Conservation (phyloP, 352 stramenopile genomes). For the Pythium coloratum region DNA sequence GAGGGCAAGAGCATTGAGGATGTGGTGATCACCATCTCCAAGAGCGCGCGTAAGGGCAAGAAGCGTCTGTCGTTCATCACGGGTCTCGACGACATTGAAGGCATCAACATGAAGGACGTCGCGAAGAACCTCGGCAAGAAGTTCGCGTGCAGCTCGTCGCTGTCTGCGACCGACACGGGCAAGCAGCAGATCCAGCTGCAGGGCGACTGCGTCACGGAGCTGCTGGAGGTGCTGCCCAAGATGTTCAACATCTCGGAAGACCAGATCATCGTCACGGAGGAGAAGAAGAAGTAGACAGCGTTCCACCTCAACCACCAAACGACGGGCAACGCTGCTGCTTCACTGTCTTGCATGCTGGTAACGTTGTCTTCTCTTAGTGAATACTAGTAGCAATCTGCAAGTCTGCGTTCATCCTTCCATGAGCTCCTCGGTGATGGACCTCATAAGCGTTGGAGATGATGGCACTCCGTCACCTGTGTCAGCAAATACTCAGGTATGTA, state of each 20-base stretch:
- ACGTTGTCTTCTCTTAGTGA: neutral
- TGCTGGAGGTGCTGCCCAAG: conserved; percentile 72
- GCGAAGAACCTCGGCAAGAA: conserved; percentile 79
- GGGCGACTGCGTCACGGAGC: conserved; percentile 73
- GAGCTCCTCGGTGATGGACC: neutral
- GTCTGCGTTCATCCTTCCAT: neutral
- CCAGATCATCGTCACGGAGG: conserved; percentile 71
- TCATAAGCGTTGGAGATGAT: neutral
- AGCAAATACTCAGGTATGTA: neutral
- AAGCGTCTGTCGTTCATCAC: conserved; percentile 85
- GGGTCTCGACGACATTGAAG: conserved; percentile 78
- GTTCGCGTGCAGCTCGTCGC: conserved; percentile 80
- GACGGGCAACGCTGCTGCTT: neutral
- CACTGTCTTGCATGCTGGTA: neutral
- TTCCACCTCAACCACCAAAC: neutral
- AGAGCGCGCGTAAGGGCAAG: conserved; percentile 72
- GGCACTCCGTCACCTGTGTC: neutral
- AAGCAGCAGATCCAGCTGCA: conserved; percentile 85
- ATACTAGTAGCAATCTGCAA: neutral
- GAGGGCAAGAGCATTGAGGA: conserved; percentile 72
- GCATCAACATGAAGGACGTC: conserved; percentile 83
- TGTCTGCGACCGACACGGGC: conserved; percentile 73
- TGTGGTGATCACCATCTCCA: conserved; percentile 63
- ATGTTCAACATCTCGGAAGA: conserved; percentile 78
- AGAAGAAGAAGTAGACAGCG: conserved; percentile 42